Conservation (phyloP, 768 basidiomycete genomes). For the Xanthoconium purpureum region DNA sequence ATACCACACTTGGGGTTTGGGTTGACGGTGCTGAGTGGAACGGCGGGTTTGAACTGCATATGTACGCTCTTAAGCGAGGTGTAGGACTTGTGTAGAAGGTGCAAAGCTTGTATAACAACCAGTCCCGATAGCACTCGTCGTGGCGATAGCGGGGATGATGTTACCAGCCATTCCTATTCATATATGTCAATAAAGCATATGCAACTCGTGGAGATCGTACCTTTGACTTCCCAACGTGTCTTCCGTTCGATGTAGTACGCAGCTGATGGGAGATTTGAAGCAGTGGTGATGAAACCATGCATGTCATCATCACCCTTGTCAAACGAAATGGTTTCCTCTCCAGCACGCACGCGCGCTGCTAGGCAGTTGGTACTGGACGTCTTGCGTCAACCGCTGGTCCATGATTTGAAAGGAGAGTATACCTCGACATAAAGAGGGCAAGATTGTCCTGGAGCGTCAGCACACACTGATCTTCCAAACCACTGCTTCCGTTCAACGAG, state of each 20-base stretch:
- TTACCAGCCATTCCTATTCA: conserved; percentile 94
- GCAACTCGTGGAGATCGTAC: conserved; percentile 35
- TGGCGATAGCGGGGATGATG: conserved; percentile 98
- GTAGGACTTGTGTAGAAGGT: conserved; percentile 70
- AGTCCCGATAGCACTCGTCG: conserved; percentile 97
- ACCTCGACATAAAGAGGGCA: conserved; percentile 84
- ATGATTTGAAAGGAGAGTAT: conserved; percentile 1
- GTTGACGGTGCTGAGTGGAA: conserved; percentile 70
- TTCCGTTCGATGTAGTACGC: conserved; percentile 88
- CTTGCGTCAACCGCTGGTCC: conserved; percentile 1
- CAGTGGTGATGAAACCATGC: conserved; percentile 92
- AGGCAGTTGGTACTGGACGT: conserved; percentile 78
- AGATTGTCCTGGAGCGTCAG: conserved; percentile 79
- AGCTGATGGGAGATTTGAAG: conserved; percentile 78
- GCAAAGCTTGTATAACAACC: conserved; percentile 89
- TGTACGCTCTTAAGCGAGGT: conserved; percentile 69
- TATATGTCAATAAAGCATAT: background rate
- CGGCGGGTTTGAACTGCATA: conserved; percentile 70
- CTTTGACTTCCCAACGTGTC: conserved; percentile 97
- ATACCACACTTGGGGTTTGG: conserved; percentile 82
- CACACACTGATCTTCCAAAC: conserved; percentile 79
- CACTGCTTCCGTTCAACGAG: conserved; percentile 17
- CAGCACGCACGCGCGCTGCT: conserved; percentile 59
- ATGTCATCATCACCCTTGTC: conserved; percentile 99
- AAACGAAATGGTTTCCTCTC: conserved; percentile 76